Conservation (phyloP, 2,329 filamentous ascomycete species). For the Colletotrichum siamense region DNA sequence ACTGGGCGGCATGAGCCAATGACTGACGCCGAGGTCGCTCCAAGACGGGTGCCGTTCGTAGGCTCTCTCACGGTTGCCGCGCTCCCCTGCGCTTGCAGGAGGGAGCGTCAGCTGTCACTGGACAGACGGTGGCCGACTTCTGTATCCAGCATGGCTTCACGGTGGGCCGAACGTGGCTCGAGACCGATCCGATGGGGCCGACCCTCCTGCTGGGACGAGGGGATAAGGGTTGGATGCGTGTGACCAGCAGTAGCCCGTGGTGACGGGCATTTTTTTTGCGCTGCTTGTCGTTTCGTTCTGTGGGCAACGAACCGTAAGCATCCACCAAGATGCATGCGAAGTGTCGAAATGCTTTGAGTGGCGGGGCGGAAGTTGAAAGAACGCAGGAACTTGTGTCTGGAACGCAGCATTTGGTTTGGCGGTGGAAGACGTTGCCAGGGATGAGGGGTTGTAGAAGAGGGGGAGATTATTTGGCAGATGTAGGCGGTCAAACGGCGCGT, state of each 20-base stretch:
- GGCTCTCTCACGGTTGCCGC: conserved; percentile 3
- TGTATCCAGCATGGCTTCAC: conserved; percentile 17
- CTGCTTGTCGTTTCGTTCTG: neutral
- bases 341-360: neutral
- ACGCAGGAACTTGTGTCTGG: neutral
- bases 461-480: neutral
- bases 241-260: conserved; percentile 7
- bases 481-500: neutral
- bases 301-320: neutral
- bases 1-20: conserved; percentile 14
- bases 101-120: conserved; percentile 16
- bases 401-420: neutral
- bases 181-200: conserved; percentile 17
- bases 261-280: neutral
- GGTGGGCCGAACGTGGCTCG: conserved; percentile 5
- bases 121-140: neutral
- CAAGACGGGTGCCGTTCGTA: conserved; percentile 6
- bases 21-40: neutral
- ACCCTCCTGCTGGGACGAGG: neutral
- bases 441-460: neutral
- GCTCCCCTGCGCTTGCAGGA: conserved; percentile 18
- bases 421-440: neutral
- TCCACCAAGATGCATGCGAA: neutral
- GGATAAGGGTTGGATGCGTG: neutral
- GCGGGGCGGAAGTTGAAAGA: neutral